Conservation (phyloP, 2,329 filamentous ascomycete species). For the Acephala macrosclerotiorum region DNA sequence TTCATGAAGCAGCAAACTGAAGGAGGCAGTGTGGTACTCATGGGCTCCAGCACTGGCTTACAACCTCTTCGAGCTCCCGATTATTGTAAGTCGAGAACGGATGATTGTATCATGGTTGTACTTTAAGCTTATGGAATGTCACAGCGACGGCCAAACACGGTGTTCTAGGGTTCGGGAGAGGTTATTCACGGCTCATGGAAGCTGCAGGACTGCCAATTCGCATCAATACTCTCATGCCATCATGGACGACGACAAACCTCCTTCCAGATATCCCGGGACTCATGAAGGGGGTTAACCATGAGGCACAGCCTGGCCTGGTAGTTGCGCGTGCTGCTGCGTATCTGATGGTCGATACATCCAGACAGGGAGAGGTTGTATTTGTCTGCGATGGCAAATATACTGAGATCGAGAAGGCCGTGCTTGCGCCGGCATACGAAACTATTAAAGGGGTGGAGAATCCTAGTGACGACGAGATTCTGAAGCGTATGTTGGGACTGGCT, state of each 20-base stretch:
- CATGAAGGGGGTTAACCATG: conserved; percentile 49
- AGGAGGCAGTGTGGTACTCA: conserved; percentile 62
- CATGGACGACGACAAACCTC: conserved; percentile 60
- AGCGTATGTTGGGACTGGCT: conserved; percentile 31
- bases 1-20: conserved; percentile 56
- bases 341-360: conserved; percentile 55
- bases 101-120: no score
- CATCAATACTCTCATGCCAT: conserved; percentile 62
- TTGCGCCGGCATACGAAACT: conserved; percentile 45
- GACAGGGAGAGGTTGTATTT: conserved; percentile 62
- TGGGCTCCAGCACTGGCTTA: conserved; percentile 57
- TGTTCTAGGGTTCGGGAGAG: conserved; percentile 60
- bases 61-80: conserved; percentile 59
- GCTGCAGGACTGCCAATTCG: conserved; percentile 54
- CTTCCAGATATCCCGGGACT: conserved; percentile 49
- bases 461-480: conserved; percentile 48
- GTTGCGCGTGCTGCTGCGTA: conserved; percentile 58
- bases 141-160: conserved; percentile 61
- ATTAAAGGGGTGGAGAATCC: conserved; percentile 45
- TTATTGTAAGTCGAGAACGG: conserved; percentile 52
- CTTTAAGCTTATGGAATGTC: neutral
- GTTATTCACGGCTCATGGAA: conserved; percentile 50
- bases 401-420: conserved; percentile 59
- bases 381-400: conserved; percentile 55
- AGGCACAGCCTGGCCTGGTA: conserved; percentile 52